Evolutionary conservation across 2,329 filamentous ascomycete genomes (phyloP).

Genomic region (Pseudogymnoascus sp.): DNA sequence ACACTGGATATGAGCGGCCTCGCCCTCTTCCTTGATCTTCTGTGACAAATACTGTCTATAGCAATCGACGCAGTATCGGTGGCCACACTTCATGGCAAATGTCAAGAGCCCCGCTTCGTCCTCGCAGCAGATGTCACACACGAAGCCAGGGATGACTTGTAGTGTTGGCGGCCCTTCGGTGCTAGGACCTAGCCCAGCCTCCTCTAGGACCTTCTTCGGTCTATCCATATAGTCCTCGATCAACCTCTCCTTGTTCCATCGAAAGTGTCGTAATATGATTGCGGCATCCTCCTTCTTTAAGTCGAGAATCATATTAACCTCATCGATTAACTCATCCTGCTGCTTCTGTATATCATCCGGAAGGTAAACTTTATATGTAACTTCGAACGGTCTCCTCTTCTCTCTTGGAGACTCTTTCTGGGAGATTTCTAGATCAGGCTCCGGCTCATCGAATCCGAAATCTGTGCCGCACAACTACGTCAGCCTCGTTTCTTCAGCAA

Average conservation of each 20-base stretch:
- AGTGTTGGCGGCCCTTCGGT: constrained; percentile 57
- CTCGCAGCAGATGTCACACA: constrained; percentile 94
- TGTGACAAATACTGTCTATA: constrained; percentile 85
- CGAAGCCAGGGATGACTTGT: constrained; percentile 65
- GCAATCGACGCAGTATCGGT: constrained; percentile 88
- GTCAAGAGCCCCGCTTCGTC: constrained; percentile 69
- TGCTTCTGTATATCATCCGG: constrained; percentile 76
- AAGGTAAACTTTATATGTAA: constrained; percentile 73
- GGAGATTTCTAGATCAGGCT: constrained; percentile 40
- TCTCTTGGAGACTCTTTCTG: constrained; percentile 62
- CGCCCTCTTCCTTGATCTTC: constrained; percentile 92
- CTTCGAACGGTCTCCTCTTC: constrained; percentile 69
- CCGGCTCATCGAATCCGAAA: constrained; percentile 40
- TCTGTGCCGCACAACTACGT: constrained; percentile 18
- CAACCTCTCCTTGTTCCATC: constrained; percentile 94
- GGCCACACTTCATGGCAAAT: constrained; percentile 91
- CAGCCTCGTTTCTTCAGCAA: constrained; percentile 1
- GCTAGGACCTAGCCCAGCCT: constrained; percentile 68
- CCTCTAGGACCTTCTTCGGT: constrained; percentile 69
- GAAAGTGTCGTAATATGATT: constrained; percentile 78
- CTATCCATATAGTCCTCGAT: constrained; percentile 96
- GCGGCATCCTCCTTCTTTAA: constrained; percentile 83
- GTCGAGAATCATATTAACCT: constrained; percentile 86
- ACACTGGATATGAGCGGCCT: constrained; percentile 90
- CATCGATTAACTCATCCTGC: constrained; percentile 77